phyloP scores from a whole-genome alignment of 129 eudicot genomes.

The Lactuca sativa region DNA sequence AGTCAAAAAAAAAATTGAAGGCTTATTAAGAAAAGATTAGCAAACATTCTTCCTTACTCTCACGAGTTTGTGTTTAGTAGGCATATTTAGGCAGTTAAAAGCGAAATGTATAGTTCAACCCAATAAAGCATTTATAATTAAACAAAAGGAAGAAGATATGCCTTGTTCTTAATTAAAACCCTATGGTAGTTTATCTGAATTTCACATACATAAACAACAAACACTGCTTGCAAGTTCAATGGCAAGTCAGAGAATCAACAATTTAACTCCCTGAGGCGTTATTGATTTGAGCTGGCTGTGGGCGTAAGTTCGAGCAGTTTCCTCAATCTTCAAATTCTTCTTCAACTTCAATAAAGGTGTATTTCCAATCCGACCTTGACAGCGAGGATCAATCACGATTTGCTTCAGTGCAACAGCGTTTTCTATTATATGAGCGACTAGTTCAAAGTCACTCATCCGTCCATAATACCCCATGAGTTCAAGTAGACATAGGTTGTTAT shows the following conservation, averaged over 20 bases:
- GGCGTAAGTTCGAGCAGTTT: slow-evolving; percentile 2
- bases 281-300: neutral
- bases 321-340: neutral
- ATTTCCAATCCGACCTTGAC: neutral
- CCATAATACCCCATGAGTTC: slow-evolving; percentile 25
- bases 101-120: no score
- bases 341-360: no score
- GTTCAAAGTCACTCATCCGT: slow-evolving; percentile 19
- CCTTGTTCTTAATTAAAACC: neutral
- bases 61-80: no score
- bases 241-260: neutral
- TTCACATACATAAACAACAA: neutral
- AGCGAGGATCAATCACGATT: slow-evolving; percentile 18
- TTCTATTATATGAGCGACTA: neutral
- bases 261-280: neutral
- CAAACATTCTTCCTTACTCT: no score
- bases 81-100: no score
- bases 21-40: no score
- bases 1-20: no score
- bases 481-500: neutral
- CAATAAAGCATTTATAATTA: no score
- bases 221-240: neutral
- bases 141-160: no score
- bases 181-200: neutral
- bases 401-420: slow-evolving; percentile 5